These are phyloP conservation scores for Cutaneotrichosporon curvatum DNA, from an alignment of 1,284 basidiomycete species.

Conservation along the genomic window DNA sequence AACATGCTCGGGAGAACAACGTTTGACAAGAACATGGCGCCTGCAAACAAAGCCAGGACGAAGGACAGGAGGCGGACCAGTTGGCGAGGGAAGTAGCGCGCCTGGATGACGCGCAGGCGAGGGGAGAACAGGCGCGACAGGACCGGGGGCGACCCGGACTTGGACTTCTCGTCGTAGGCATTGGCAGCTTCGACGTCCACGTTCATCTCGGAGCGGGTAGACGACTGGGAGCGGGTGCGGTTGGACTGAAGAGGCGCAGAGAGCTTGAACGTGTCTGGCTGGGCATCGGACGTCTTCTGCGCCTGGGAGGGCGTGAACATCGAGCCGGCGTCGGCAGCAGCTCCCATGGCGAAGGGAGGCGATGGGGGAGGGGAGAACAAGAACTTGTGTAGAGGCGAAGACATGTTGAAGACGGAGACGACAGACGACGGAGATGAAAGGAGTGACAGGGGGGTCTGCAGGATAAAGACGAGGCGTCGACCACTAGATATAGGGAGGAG, in stretches of 20 bases:
- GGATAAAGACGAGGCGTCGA: neutral
- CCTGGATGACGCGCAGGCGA: slow-evolving; percentile 8
- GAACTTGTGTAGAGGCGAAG: slow-evolving; percentile 39
- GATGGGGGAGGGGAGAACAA: slow-evolving; percentile 44
- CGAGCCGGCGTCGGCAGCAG: neutral
- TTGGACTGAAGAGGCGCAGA: too few species aligned
- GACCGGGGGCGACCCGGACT: slow-evolving; percentile 1
- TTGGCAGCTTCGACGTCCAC: slow-evolving; percentile 13
- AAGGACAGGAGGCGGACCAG: slow-evolving; percentile 31
- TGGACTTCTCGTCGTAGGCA: neutral
- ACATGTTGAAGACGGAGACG: slow-evolving; percentile 22
- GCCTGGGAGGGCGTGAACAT: neutral
- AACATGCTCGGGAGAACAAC: slow-evolving; percentile 4
- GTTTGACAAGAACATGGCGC: slow-evolving; percentile 20
- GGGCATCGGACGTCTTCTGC: too few species aligned
- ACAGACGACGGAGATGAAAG: too few species aligned
- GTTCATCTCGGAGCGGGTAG: neutral
- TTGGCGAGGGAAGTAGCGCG: slow-evolving; percentile 21
- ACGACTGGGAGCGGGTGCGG: too few species aligned
- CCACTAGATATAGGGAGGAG: neutral
- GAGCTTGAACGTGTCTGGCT: too few species aligned
- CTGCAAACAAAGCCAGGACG: slow-evolving; percentile 20
- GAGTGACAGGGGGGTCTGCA: neutral
- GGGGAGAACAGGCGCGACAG: slow-evolving; percentile 3
- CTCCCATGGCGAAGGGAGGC: slow-evolving; percentile 15